phyloP scores from a whole-genome alignment of 1,284 basidiomycete species.

The Leccinum olivaceoglutinosum region DNA sequence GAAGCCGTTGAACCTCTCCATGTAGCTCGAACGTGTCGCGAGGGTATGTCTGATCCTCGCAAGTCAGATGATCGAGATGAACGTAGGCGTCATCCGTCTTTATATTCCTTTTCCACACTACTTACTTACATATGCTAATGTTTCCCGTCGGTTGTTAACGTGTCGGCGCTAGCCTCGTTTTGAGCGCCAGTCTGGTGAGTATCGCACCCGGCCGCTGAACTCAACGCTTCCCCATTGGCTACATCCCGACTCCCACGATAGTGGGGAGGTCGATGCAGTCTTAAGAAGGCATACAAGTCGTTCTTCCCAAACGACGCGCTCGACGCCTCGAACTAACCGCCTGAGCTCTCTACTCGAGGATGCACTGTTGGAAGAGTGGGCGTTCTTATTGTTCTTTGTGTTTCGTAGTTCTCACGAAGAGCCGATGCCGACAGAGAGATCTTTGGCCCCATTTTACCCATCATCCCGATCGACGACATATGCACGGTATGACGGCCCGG shows the following conservation, averaged over 20 bases:
- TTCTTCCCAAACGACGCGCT: conserved; percentile 30
- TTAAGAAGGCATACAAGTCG: conserved; percentile 35
- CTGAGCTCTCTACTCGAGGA: conserved; percentile 37
- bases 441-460: conserved; percentile 65
- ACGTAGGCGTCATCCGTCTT: conserved; percentile 34
- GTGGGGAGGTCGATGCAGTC: conserved; percentile 19
- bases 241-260: too few species aligned
- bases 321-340: conserved; percentile 12
- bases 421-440: conserved; percentile 41
- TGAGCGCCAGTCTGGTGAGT: too few species aligned
- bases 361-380: conserved; percentile 27
- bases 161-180: neutral
- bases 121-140: neutral
- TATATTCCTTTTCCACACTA: neutral
- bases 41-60: conserved; percentile 67
- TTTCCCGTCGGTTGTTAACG: neutral
- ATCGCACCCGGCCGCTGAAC: too few species aligned
- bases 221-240: too few species aligned
- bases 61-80: conserved; percentile 72
- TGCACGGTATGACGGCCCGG: conserved; percentile 30
- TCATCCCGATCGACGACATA: conserved; percentile 54
- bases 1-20: conserved; percentile 38
- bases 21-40: conserved; percentile 78
- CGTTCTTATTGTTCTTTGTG: neutral
- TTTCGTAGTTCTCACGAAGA: neutral